These are phyloP conservation scores for Ogataea pini DNA, from an alignment of 805 yeast genomes.

Conservation along the genomic window DNA sequence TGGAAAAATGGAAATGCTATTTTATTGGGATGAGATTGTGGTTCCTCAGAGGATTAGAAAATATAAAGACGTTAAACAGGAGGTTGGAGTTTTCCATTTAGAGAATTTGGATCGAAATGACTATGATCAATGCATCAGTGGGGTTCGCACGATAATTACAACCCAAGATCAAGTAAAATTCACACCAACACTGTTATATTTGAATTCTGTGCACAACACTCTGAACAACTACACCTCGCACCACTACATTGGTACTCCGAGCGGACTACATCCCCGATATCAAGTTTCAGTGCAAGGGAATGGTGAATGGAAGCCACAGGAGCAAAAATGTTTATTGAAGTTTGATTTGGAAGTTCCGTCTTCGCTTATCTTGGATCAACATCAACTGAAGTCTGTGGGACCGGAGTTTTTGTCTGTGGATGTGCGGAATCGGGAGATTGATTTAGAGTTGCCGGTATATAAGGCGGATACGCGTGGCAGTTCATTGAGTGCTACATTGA, in stretches of 20 bases:
- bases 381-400: constrained; percentile 22
- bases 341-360: constrained; percentile 30
- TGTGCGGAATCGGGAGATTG: constrained; percentile 24
- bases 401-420: constrained; percentile 11
- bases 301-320: constrained; percentile 5
- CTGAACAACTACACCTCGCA: constrained; percentile 15
- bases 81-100: constrained; percentile 26
- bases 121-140: constrained; percentile 25
- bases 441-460: constrained; percentile 36
- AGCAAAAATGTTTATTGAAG: constrained; percentile 14
- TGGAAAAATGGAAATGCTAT: constrained; percentile 12
- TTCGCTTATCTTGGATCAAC: constrained; percentile 30
- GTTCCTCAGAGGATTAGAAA: constrained; percentile 14
- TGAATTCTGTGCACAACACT: constrained; percentile 24
- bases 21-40: constrained; percentile 25
- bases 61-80: constrained; percentile 12
- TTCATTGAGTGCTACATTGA: constrained; percentile 21
- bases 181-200: constrained; percentile 28
- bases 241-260: constrained; percentile 21
- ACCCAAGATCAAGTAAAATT: constrained; percentile 12
- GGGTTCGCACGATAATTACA: constrained; percentile 19
- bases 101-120: constrained; percentile 20
- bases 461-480: constrained; percentile 29
- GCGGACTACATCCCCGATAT: constrained; percentile 33
- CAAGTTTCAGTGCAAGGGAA: constrained; percentile 11